Percentiles rank a stretch among this genome's conserved stretches.
Evolutionary conservation across 768 basidiomycete genomes (phyloP).

Genomic region (Pleurotus eryngii): DNA sequence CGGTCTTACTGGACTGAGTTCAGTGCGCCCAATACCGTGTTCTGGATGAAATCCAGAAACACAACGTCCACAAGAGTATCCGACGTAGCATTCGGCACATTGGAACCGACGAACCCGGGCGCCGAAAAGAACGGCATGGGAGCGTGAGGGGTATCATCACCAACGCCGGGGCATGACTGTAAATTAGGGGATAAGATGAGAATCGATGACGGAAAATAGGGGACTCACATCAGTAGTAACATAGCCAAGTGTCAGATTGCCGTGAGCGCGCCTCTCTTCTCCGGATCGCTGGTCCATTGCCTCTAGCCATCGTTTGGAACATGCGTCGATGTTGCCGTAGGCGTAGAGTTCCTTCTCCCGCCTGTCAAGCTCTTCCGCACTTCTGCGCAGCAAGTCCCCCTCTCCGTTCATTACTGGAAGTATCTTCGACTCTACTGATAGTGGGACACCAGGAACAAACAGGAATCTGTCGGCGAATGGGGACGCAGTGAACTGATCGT

Average conservation of each 20-base stretch:
- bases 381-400: conserved; percentile 29
- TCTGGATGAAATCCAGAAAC: conserved; percentile 68
- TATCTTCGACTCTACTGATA: conserved; percentile 48
- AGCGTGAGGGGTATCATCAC: conserved; percentile 68
- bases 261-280: conserved; percentile 35
- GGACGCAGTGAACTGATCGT: conserved; percentile 74
- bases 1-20: conserved; percentile 51
- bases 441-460: conserved; percentile 54
- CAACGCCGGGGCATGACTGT: conserved; percentile 67
- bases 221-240: conserved; percentile 63
- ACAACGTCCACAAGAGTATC: conserved; percentile 66
- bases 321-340: conserved; percentile 46
- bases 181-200: background rate
- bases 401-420: conserved; percentile 49
- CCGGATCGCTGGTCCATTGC: conserved; percentile 46
- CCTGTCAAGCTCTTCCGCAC: conserved; percentile 28
- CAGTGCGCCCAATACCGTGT: conserved; percentile 46
- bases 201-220: background rate
- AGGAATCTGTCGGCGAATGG: conserved; percentile 67
- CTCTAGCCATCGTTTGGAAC: conserved; percentile 55
- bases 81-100: conserved; percentile 45
- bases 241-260: conserved; percentile 66
- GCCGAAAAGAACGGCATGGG: conserved; percentile 53
- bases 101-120: conserved; percentile 60
- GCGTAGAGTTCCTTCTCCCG: conserved; percentile 39